These are phyloP conservation scores for Colletotrichum tofieldiae DNA, from an alignment of 2,329 filamentous ascomycete species.

Conservation along the genomic window DNA sequence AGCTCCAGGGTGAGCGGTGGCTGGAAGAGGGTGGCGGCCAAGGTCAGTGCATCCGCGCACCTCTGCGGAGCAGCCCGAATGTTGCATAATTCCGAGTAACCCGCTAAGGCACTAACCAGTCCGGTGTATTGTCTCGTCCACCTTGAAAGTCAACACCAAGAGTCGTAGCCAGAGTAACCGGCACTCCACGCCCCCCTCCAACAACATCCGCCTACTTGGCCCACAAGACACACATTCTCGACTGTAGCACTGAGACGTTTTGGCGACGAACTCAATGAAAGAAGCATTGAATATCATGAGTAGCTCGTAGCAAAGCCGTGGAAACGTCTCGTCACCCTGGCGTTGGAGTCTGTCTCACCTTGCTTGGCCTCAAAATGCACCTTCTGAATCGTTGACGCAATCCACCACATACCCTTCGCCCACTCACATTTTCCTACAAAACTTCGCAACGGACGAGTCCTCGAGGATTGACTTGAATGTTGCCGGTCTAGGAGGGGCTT, in stretches of 20 bases:
- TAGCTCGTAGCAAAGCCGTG: not conserved
- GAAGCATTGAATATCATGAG: not conserved
- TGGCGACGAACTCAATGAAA: not conserved
- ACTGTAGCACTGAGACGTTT: not conserved
- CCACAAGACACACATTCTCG: not conserved
- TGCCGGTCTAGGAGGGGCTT: not conserved
- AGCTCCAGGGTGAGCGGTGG: not conserved
- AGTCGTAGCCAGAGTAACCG: conserved; percentile 17
- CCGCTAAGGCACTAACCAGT: not conserved
- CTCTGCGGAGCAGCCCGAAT: not conserved
- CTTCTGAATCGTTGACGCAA: not conserved
- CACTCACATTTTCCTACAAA: not conserved
- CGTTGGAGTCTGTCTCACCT: not conserved
- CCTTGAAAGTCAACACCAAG: not conserved
- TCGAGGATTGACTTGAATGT: not conserved
- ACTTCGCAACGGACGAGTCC: not conserved
- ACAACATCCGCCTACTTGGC: not conserved
- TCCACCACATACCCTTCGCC: not conserved
- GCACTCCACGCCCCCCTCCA: not conserved
- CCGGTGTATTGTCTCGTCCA: not conserved
- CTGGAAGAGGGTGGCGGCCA: too few relatives aligned
- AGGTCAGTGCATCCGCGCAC: not conserved
- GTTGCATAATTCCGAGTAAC: not conserved
- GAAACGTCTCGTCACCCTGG: not conserved
- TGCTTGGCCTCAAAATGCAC: not conserved